A percentile compares a stretch with the other conserved stretches of the same genome.
Conservation (phyloP, 441 rosid species). For the Pelargonium cotyledonis region DNA sequence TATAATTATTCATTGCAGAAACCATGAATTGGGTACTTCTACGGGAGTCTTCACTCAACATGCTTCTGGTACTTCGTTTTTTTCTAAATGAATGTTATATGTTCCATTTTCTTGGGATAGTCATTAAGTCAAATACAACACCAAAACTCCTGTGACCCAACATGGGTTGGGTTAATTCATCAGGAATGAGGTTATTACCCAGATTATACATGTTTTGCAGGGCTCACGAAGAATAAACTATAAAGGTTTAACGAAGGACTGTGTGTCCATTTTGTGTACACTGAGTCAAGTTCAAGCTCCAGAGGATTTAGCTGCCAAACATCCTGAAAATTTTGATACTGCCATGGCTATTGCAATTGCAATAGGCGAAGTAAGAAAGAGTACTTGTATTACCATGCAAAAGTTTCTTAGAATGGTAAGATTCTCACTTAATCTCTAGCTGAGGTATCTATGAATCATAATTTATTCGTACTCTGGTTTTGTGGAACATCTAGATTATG, state of each 20-base stretch:
- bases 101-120: slow-evolving; percentile 1
- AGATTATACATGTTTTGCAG: slow-evolving; percentile 35
- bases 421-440: background rate
- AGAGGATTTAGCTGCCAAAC: slow-evolving; percentile 22
- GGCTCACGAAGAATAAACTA: slow-evolving; percentile 65
- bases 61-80: slow-evolving; percentile 54
- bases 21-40: slow-evolving; percentile 59
- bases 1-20: slow-evolving; percentile 42
- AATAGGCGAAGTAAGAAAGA: slow-evolving; percentile 41
- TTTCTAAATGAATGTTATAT: slow-evolving; percentile 5
- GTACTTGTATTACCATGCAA: slow-evolving; percentile 41
- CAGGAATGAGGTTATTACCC: background rate
- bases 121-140: background rate
- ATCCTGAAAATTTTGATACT: slow-evolving; percentile 22
- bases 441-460: background rate
- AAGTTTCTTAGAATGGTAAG: slow-evolving; percentile 58
- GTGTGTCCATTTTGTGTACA: slow-evolving; percentile 47
- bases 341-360: slow-evolving; percentile 30
- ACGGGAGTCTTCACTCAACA: slow-evolving; percentile 58
- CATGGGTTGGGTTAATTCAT: background rate
- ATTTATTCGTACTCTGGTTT: slow-evolving; percentile 8
- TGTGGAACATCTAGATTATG: slow-evolving; percentile 49
- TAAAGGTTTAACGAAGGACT: slow-evolving; percentile 58
- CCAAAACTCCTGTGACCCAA: slow-evolving; percentile 4
- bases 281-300: slow-evolving; percentile 30